These are phyloP conservation scores for Roridomyces roridus DNA, from an alignment of 768 basidiomycete genomes.

Conservation along the genomic window DNA sequence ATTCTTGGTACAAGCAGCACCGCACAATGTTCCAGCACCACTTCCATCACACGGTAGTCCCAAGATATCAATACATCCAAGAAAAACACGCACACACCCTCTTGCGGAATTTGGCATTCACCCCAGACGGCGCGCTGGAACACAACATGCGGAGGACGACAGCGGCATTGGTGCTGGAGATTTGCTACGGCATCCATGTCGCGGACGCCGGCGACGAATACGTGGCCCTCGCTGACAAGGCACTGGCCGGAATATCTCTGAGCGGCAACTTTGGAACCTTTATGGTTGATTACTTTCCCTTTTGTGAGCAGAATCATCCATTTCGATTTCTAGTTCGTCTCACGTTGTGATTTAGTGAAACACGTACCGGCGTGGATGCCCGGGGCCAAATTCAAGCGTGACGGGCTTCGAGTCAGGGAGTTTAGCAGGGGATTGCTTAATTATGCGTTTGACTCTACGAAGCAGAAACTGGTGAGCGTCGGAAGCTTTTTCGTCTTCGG, in stretches of 20 bases:
- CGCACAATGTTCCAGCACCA: conserved; percentile 41
- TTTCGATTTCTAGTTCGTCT: background rate
- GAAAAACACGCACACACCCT: conserved; percentile 35
- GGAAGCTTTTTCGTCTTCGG: background rate
- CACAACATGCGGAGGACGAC: conserved; percentile 12
- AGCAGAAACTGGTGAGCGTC: conserved; percentile 33
- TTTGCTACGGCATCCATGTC: conserved; percentile 29
- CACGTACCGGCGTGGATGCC: conserved; percentile 56
- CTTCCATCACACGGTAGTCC: conserved; percentile 19
- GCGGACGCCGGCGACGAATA: conserved; percentile 31
- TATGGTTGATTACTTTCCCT: conserved; percentile 25
- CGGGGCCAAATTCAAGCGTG: conserved; percentile 49
- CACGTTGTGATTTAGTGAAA: conserved; percentile 33
- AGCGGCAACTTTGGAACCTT: conserved; percentile 28
- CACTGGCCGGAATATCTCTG: conserved; percentile 26
- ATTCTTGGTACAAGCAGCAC: conserved; percentile 32
- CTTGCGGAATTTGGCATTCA: conserved; percentile 34
- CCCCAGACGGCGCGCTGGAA: conserved; percentile 14
- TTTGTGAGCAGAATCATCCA: too few relatives aligned
- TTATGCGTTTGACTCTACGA: conserved; percentile 39
- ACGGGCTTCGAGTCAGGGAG: conserved; percentile 43
- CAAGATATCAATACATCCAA: conserved; percentile 36
- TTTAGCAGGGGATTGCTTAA: conserved; percentile 40
- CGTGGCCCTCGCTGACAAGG: conserved; percentile 30
- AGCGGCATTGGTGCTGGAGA: conserved; percentile 25